These are phyloP conservation scores for Blastomyces emzantsi DNA, from an alignment of 2,329 filamentous ascomycete genomes.

Conservation along the genomic window DNA sequence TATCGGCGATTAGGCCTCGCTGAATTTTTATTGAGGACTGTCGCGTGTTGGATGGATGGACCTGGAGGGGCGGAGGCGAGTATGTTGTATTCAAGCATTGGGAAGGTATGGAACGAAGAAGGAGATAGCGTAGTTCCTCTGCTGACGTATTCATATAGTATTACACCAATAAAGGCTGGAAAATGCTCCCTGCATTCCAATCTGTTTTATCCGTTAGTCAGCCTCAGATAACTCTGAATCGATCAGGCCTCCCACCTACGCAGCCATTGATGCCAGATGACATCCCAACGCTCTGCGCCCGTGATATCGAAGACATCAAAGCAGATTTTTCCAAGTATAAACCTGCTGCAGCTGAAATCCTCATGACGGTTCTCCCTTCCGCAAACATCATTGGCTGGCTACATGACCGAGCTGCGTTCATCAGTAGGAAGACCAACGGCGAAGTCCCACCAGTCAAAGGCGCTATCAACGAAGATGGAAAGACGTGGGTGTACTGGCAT, in stretches of 20 bases:
- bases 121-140: not conserved
- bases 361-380: not conserved
- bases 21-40: not conserved
- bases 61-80: not conserved
- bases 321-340: not conserved
- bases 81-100: not conserved
- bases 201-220: not conserved
- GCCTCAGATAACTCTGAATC: not conserved
- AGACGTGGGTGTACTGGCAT: not conserved
- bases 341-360: not conserved
- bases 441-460: not conserved
- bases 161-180: slow-evolving; percentile 1
- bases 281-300: not conserved
- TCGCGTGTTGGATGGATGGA: not conserved
- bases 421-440: not conserved
- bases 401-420: not conserved
- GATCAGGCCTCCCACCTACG: not conserved
- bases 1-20: slow-evolving; percentile 2
- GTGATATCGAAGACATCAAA: not conserved
- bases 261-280: not conserved
- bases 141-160: not conserved
- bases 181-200: not conserved
- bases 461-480: not conserved
- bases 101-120: not conserved
- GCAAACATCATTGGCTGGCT: not conserved